Base-by-base conservation (phyloP, 768 basidiomycete species). In the Jaapia argillacea region DNA sequence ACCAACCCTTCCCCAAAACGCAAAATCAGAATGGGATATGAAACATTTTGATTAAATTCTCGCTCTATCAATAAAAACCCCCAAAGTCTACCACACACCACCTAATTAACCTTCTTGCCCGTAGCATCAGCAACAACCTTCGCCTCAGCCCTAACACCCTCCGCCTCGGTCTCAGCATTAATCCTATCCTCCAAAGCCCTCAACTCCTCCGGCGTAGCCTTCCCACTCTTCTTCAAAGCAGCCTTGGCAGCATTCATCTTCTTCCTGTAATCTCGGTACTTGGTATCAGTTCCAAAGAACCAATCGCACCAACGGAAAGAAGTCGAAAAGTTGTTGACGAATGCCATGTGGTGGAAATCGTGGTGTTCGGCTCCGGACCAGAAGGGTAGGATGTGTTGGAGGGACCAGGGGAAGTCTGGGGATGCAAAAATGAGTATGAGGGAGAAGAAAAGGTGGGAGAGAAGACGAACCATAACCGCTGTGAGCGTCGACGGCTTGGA, bases 281-380 rank as follows among this genome's bases (percentile, higher is more conserved):
- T 90, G 63, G 70, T 62, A 56, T 99, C 94, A 0, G 94, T 98
- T 41, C 92, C 92, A 55, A 87, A 81, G 51, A 90, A 63, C 47
- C 74, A 73, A 62, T 98, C 94, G 62, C 85, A 89, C 84, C 88
- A 94, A 31, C 91, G 78, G 79, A 96, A 96, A 18, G 84, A 87
- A 5, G 91, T 93, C 6, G 88, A 86, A 60, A 75, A 94, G 71
- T 93, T 93, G 71, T 92, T 91, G 40, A 78, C 79, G 70, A 92
- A 94, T 3, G 86, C 82, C 86, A 91, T 87, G 66, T 99, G 94
- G 64, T 98, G 94, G 78, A 91, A 97, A 58, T 97, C 93, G 60
- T 96, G 93, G 66, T 94, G 90, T 55, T 97, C 94, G 0, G 92
- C 92, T 28, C 94, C 93, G 5, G 87, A 85, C 93, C 93, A 98